Percentiles rank a stretch among this genome's conserved stretches.
These are phyloP conservation scores for Boletus rubropictus DNA, from an alignment of 768 basidiomycete species.

Conservation along the genomic window DNA sequence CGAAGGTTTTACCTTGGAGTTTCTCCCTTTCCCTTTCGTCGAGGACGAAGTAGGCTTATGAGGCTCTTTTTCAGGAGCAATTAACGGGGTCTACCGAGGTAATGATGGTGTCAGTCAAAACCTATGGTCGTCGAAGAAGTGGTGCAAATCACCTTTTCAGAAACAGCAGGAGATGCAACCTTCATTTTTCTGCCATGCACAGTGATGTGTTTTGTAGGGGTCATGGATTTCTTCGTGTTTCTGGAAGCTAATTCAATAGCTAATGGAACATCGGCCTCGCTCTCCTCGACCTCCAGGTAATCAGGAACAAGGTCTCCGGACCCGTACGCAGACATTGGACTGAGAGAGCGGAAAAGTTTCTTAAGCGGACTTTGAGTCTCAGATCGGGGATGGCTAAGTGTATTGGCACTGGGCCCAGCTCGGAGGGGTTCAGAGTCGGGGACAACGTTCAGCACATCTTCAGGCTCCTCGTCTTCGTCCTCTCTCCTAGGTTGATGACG, in stretches of 20 bases:
- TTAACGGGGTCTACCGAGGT: slow-evolving; percentile 1
- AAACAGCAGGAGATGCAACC: background rate
- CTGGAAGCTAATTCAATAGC: slow-evolving; percentile 26
- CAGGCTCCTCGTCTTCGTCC: slow-evolving; percentile 15
- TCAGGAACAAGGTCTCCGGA: slow-evolving; percentile 27
- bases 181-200: slow-evolving; percentile 5
- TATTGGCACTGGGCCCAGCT: slow-evolving; percentile 21
- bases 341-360: slow-evolving; percentile 16
- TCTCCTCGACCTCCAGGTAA: slow-evolving; percentile 27
- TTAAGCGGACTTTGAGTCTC: slow-evolving; percentile 11
- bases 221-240: slow-evolving; percentile 7
- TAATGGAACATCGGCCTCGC: slow-evolving; percentile 42
- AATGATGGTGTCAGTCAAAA: background rate
- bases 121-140: background rate
- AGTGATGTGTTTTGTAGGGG: background rate
- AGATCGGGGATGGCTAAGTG: slow-evolving; percentile 4
- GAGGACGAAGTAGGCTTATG: slow-evolving; percentile 8
- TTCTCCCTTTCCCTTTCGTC: slow-evolving; percentile 13
- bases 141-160: slow-evolving; percentile 15
- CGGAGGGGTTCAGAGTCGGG: slow-evolving; percentile 60
- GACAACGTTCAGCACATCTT: slow-evolving; percentile 44
- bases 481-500: background rate
- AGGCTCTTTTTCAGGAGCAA: slow-evolving; percentile 3
- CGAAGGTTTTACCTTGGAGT: slow-evolving; percentile 5
- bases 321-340: slow-evolving; percentile 20